phyloP scores from a whole-genome alignment of 2,329 filamentous ascomycete species.

The Calonectria pseudoturangicola region DNA sequence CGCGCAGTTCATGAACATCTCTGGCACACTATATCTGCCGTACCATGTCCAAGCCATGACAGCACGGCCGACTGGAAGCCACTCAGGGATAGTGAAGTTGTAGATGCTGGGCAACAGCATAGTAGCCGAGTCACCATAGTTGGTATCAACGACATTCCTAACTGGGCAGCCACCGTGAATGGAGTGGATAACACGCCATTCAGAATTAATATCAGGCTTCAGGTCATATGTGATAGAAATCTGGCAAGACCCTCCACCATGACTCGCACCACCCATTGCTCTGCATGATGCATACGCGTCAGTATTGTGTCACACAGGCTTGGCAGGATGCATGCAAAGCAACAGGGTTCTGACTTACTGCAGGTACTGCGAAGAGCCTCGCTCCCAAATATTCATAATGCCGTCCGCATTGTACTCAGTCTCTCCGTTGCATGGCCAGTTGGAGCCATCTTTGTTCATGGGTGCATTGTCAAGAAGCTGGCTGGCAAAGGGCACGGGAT shows the following conservation, averaged over 20 bases:
- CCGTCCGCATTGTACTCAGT: constrained; percentile 15
- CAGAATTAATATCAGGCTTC: constrained; percentile 69
- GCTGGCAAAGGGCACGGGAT: constrained; percentile 24
- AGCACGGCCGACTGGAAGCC: constrained; percentile 51
- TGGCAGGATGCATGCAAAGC: neutral
- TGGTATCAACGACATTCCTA: constrained; percentile 8
- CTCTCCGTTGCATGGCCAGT: constrained; percentile 30
- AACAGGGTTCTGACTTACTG: constrained; percentile 1
- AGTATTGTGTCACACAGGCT: neutral
- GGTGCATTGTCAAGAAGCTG: constrained; percentile 26
- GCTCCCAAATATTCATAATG: constrained; percentile 21
- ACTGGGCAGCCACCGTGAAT: constrained; percentile 13
- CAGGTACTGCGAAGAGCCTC: constrained; percentile 17
- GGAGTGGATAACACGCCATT: constrained; percentile 21
- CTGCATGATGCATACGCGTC: neutral
- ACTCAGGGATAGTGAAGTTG: constrained; percentile 17
- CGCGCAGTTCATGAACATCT: constrained; percentile 95
- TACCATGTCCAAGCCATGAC: constrained; percentile 89
- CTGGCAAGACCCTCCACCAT: constrained; percentile 86
- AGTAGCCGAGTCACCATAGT: constrained; percentile 18
- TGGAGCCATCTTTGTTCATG: constrained; percentile 27
- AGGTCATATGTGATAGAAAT: constrained; percentile 85
- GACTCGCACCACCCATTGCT: constrained; percentile 29
- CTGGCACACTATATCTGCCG: constrained; percentile 89
- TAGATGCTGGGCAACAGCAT: constrained; percentile 7